Base-by-base conservation (phyloP, 2,329 filamentous ascomycete genomes). In the Pyricularia pennisetigena region DNA sequence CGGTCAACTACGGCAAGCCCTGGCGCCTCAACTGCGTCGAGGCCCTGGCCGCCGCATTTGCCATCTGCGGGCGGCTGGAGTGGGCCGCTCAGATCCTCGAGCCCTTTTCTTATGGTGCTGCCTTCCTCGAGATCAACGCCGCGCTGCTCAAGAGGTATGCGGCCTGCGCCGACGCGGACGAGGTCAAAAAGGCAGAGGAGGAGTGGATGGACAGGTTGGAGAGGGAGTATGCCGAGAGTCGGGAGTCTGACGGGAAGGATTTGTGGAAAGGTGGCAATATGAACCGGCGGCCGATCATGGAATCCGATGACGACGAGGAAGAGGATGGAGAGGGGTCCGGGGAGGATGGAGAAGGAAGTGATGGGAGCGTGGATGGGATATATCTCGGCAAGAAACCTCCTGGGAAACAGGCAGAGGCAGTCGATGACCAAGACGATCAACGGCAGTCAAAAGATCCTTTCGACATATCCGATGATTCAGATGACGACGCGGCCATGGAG, bases 11-110 rank as follows among this genome's bases (percentile, higher is more conserved):
- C 79, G 95, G 95, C 70, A 92, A 92, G 75, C 95, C 95, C 5
- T 97, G 94, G 92, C 85, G 94, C 68, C 78, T 99, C 71, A 99
- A 99, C 78, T 99, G 95, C 74, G 95, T 93, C 32, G 95, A 99
- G 81, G 95, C 95, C 4, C 82, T 99, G 64, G 95, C 93, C 0
- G 94, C 95, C 3, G 92, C 92, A 26, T 99, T 97, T 75, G 92
- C 86, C 74, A 99, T 99, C 71, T 98, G 94, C 74, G 93, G 95
- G 4, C 92, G 95, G 74, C 78, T 86, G 7, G 94, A 97, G 66
- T 99, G 95, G 95, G 94, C 95, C 0, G 88, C 90, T 75, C 86
- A 92, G 71, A 88, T 97, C 0, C 80, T 99, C 30, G 86, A 87
- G 71, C 90, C 92, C 1, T 99, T 99, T 74, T 89, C 89, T 2